Percentiles rank a stretch among this genome's conserved stretches.
Conservation (phyloP, 2,329 filamentous ascomycete genomes). For the Diaporthe sp. region DNA sequence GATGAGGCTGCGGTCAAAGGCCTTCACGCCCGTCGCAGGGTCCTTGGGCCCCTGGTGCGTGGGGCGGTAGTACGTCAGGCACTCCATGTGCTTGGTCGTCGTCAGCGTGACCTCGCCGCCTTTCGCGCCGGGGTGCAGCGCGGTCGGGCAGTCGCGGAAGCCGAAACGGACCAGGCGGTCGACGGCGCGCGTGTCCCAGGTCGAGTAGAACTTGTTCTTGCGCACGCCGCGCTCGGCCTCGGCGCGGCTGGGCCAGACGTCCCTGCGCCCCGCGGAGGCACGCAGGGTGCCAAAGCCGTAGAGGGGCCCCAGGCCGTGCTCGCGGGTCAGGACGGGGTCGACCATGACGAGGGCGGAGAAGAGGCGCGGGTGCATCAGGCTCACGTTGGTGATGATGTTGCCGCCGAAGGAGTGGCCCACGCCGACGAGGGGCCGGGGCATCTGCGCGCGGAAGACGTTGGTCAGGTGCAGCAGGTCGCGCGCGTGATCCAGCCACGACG, state of each 20-base stretch:
- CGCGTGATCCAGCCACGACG: conserved; percentile 87
- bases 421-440: conserved; percentile 86
- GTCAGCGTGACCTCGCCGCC: conserved; percentile 74
- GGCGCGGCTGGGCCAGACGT: conserved; percentile 83
- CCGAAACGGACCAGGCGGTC: conserved; percentile 81
- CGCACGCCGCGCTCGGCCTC: conserved; percentile 77
- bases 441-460: conserved; percentile 83
- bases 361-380: conserved; percentile 85
- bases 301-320: conserved; percentile 54
- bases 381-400: conserved; percentile 77
- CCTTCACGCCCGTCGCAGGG: conserved; percentile 49
- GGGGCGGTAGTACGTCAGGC: conserved; percentile 81
- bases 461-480: conserved; percentile 88
- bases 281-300: conserved; percentile 60
- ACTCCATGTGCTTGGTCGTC: conserved; percentile 91
- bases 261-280: conserved; percentile 79
- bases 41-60: conserved; percentile 61
- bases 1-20: conserved; percentile 57
- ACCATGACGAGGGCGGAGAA: conserved; percentile 81
- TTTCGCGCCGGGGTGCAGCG: conserved; percentile 62
- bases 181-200: conserved; percentile 86
- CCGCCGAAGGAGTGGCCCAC: conserved; percentile 93
- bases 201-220: conserved; percentile 80
- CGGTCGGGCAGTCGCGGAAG: conserved; percentile 79
- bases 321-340: conserved; percentile 82